Percentiles rank a stretch among this genome's conserved stretches.
phyloP scores from a whole-genome alignment of 2,329 filamentous ascomycete species.

The Botryotinia convoluta region DNA sequence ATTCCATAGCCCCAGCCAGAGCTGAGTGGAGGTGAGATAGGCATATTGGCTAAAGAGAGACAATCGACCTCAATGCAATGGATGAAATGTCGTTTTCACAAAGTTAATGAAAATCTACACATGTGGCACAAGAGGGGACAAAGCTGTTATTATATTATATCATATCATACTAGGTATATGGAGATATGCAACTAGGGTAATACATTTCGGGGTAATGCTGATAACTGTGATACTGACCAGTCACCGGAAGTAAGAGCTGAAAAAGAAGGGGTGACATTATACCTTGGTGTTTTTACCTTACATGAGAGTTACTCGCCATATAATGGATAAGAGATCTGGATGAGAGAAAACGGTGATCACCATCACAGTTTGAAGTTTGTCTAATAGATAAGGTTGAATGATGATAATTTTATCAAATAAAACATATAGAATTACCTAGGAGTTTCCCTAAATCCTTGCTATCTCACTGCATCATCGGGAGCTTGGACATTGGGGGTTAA shows the following conservation, averaged over 20 bases:
- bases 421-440: slow-evolving; percentile 1
- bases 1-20: slow-evolving; percentile 61
- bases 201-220: background rate
- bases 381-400: slow-evolving; percentile 5
- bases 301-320: background rate
- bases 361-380: background rate
- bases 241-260: background rate
- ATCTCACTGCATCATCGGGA: slow-evolving; percentile 12
- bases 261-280: background rate
- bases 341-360: background rate
- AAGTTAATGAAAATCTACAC: background rate
- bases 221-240: slow-evolving; percentile 8
- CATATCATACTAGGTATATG: slow-evolving; percentile 3
- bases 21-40: slow-evolving; percentile 37
- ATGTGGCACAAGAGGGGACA: background rate
- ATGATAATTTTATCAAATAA: slow-evolving; percentile 18
- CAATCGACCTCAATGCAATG: background rate
- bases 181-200: background rate
- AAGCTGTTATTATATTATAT: slow-evolving; percentile 12
- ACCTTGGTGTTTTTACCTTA: background rate
- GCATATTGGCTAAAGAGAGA: slow-evolving; percentile 28
- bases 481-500: slow-evolving; percentile 19
- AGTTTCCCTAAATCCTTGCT: slow-evolving; percentile 2
- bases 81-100: background rate
- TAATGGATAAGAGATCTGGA: background rate